A percentile compares a stretch with the other conserved stretches of the same genome.
Evolutionary conservation across 352 stramenopile genomes (phyloP).

Genomic region (Paralagenidium karlingii): DNA sequence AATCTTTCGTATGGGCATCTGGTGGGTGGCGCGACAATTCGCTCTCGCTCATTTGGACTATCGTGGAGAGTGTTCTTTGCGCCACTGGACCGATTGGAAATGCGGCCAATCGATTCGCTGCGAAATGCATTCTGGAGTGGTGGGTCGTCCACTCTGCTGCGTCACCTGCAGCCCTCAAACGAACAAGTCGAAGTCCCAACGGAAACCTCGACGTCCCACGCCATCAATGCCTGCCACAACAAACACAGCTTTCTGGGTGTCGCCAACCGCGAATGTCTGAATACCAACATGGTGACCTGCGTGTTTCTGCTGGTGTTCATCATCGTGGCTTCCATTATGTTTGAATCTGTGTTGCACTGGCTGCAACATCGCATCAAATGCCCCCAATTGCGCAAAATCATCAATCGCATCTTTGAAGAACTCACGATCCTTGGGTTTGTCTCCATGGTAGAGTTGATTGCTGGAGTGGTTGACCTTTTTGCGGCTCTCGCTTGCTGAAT

Average conservation of each 20-base stretch:
- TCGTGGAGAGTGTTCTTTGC: no score
- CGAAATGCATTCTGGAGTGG: no score
- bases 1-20: no score
- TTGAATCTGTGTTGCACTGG: conserved; percentile 38
- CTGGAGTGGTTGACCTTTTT: no score
- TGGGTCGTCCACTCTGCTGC: no score
- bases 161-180: no score
- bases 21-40: no score
- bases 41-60: no score
- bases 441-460: conserved; percentile 76
- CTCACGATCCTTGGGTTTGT: conserved; percentile 84
- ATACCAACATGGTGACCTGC: conserved; percentile 53
- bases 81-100: no score
- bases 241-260: conserved; percentile 62
- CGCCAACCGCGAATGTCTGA: conserved; percentile 63
- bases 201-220: no score
- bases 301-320: conserved; percentile 73
- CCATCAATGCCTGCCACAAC: conserved; percentile 21
- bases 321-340: conserved; percentile 48
- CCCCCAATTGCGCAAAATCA: conserved; percentile 68
- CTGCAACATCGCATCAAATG: conserved; percentile 46
- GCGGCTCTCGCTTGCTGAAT: neutral
- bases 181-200: no score
- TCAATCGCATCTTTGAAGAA: conserved; percentile 80
- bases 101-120: no score